A percentile compares a stretch with the other conserved stretches of the same genome.
These are phyloP conservation scores for Allomyces macrogynus DNA, from an alignment of 192 early-diverging fungal genomes.

Conservation along the genomic window DNA sequence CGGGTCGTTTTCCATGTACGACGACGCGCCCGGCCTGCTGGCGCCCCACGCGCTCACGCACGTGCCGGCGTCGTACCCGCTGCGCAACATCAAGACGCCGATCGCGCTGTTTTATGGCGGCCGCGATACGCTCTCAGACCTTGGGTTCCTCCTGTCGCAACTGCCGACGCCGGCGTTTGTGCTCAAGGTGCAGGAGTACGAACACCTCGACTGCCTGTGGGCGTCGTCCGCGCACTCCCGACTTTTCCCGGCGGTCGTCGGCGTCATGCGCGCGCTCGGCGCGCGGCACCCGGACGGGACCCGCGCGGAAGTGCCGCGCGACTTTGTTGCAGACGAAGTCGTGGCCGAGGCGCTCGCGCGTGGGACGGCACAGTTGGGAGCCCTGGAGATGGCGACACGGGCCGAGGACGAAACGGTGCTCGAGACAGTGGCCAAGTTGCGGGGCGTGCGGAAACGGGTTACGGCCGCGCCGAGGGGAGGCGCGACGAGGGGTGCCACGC, in stretches of 20 bases:
- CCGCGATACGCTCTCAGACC: slow-evolving; percentile 61
- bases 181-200: slow-evolving; percentile 45
- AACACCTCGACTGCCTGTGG: slow-evolving; percentile 56
- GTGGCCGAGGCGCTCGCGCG: too few relatives aligned
- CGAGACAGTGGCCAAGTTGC: too few relatives aligned
- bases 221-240: slow-evolving; percentile 18
- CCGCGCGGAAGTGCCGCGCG: too few relatives aligned
- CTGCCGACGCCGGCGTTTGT: slow-evolving; percentile 33
- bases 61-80: slow-evolving; percentile 47
- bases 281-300: not conserved
- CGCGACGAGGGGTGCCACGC: too few relatives aligned
- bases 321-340: too few relatives aligned
- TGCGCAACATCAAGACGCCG: slow-evolving; percentile 57
- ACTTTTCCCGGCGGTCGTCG: slow-evolving; percentile 26
- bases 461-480: too few relatives aligned
- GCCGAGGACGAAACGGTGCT: too few relatives aligned
- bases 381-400: too few relatives aligned
- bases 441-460: too few relatives aligned
- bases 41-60: slow-evolving; percentile 23
- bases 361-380: too few relatives aligned
- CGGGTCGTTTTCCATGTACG: slow-evolving; percentile 77
- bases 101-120: slow-evolving; percentile 87
- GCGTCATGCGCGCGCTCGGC: slow-evolving; percentile 10
- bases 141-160: slow-evolving; percentile 29
- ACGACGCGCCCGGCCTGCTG: slow-evolving; percentile 50